Percentiles rank a stretch among this genome's conserved stretches.
These are phyloP conservation scores for Epichloe baconii DNA, from an alignment of 2,329 filamentous ascomycete species.

Conservation along the genomic window DNA sequence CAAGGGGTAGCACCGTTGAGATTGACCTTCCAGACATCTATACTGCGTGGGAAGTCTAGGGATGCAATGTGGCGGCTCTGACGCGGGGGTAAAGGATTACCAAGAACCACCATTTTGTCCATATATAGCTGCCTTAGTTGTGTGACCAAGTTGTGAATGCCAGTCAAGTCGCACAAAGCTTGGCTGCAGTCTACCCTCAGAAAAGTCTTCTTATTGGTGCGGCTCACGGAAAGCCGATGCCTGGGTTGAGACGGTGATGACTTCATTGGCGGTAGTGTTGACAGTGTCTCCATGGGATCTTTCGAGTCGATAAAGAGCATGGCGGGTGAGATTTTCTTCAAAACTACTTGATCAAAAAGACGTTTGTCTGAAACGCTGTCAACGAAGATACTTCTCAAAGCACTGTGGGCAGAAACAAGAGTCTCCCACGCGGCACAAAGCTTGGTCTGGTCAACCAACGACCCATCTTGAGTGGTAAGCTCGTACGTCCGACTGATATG, in stretches of 20 bases:
- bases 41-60: conserved; percentile 19
- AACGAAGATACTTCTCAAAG: conserved; percentile 37
- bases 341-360: conserved; percentile 36
- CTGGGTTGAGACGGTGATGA: conserved; percentile 26
- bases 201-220: conserved; percentile 28
- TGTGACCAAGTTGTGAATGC: conserved; percentile 32
- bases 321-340: conserved; percentile 32
- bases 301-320: conserved; percentile 41
- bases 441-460: conserved; percentile 27
- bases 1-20: conserved; percentile 28
- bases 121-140: conserved; percentile 34
- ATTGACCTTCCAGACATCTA: conserved; percentile 33
- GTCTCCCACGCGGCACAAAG: conserved; percentile 38
- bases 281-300: conserved; percentile 23
- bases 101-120: conserved; percentile 17
- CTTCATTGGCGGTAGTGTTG: conserved; percentile 27
- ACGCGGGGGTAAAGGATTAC: conserved; percentile 12
- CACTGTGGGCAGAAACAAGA: conserved; percentile 30
- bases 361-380: conserved; percentile 35
- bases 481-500: conserved; percentile 35
- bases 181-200: conserved; percentile 38
- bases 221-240: conserved; percentile 38
- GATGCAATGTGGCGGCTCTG: conserved; percentile 16
- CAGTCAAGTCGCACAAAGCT: conserved; percentile 34
- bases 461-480: conserved; percentile 24